These are phyloP conservation scores for Stephanodiscus minutulus DNA, from an alignment of 108 stramenopile species.

Conservation along the genomic window DNA sequence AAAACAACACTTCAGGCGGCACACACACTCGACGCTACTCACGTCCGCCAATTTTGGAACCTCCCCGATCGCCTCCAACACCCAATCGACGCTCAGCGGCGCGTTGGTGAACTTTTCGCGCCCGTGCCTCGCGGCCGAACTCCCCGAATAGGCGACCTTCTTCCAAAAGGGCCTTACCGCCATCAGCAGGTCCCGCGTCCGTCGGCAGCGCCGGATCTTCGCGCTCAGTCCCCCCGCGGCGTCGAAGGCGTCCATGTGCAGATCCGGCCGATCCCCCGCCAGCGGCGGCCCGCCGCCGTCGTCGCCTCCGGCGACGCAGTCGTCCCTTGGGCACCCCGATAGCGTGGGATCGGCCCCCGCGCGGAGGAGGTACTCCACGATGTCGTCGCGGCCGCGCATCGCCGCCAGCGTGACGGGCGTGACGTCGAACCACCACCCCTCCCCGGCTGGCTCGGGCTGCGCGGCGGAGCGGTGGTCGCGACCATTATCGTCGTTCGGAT, in stretches of 20 bases:
- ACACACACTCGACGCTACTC: no score
- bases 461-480: background rate
- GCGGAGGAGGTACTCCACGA: slow-evolving; percentile 26
- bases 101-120: slow-evolving; percentile 12
- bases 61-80: background rate
- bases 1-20: no score
- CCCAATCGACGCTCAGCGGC: slow-evolving; percentile 7
- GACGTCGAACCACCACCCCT: slow-evolving; percentile 22
- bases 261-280: slow-evolving; percentile 6
- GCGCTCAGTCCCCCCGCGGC: slow-evolving; percentile 2
- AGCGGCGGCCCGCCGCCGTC: background rate
- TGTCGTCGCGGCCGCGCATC: slow-evolving; percentile 19
- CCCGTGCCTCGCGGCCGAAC: slow-evolving; percentile 8
- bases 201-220: slow-evolving; percentile 16
- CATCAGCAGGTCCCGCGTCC: slow-evolving; percentile 18
- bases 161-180: slow-evolving; percentile 18
- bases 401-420: slow-evolving; percentile 30
- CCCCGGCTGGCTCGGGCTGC: no score
- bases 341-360: slow-evolving; percentile 36
- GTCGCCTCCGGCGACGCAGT: background rate
- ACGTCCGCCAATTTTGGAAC: slow-evolving; percentile 3
- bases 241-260: slow-evolving; percentile 25
- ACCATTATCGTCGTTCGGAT: no score
- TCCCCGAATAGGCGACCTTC: slow-evolving; percentile 8
- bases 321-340: slow-evolving; percentile 25